These are phyloP conservation scores for Irpex rosettiformis DNA, from an alignment of 1,284 basidiomycete species.

Conservation along the genomic window DNA sequence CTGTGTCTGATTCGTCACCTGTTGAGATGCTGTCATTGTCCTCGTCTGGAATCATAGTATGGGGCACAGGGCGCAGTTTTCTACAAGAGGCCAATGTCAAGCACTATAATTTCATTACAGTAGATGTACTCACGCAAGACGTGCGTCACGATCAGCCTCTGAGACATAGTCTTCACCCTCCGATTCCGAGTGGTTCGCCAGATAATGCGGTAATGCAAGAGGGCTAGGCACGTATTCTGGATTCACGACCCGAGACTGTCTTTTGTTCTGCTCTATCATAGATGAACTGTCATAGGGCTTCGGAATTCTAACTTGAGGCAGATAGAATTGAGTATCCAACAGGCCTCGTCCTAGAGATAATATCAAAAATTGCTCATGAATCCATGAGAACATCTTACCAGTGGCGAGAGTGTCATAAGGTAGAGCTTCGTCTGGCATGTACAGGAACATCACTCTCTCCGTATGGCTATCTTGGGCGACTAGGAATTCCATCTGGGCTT, in stretches of 20 bases:
- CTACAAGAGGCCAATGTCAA: conserved; percentile 26
- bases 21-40: conserved; percentile 56
- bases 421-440: conserved; percentile 26
- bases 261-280: background rate
- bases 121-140: conserved; percentile 50
- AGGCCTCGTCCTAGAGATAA: conserved; percentile 7
- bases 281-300: background rate
- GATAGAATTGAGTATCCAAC: conserved; percentile 47
- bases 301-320: conserved; percentile 30
- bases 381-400: no score
- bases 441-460: conserved; percentile 58
- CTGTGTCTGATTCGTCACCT: conserved; percentile 76
- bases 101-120: background rate
- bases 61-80: conserved; percentile 43
- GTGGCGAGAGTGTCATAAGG: conserved; percentile 10
- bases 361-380: no score
- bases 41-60: conserved; percentile 23
- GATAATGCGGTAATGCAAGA: background rate
- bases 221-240: background rate
- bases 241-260: background rate
- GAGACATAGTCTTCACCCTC: conserved; percentile 61
- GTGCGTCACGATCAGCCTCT: conserved; percentile 63
- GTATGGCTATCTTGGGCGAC: conserved; percentile 69
- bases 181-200: conserved; percentile 47
- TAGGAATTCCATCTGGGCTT: conserved; percentile 64